Percentiles rank a stretch among this genome's conserved stretches.
Conservation (phyloP, 495 filamentous ascomycete species). For the Talaromyces stipitatus region DNA sequence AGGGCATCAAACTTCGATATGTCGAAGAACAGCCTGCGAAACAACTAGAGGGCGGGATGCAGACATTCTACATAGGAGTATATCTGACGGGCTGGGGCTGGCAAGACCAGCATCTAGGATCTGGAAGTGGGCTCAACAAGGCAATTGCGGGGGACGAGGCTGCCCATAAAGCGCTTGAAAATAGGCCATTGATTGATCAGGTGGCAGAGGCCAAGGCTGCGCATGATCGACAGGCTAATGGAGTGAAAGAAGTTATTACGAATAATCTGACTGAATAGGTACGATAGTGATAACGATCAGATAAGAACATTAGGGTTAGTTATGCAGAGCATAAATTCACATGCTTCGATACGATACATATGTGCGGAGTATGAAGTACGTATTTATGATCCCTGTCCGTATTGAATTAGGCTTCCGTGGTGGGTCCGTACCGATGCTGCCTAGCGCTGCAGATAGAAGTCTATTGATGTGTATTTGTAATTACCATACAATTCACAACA, state of each 20-base stretch:
- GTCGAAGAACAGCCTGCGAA: constrained; percentile 43
- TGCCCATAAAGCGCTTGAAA: constrained; percentile 55
- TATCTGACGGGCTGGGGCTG: constrained; percentile 71
- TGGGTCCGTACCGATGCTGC: constrained; percentile 1
- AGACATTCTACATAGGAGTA: constrained; percentile 60
- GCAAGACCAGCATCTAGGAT: constrained; percentile 53
- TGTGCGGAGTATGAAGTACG: not conserved
- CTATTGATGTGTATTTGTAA: not conserved
- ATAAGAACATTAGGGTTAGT: not conserved
- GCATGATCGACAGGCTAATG: constrained; percentile 10
- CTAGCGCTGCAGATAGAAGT: not conserved
- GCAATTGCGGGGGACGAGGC: constrained; percentile 66
- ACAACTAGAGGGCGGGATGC: constrained; percentile 48
- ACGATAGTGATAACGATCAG: not conserved
- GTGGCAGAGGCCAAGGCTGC: constrained; percentile 45
- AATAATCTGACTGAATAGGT: not conserved
- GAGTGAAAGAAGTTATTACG: not conserved
- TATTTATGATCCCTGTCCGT: not conserved
- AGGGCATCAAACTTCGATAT: constrained; percentile 60
- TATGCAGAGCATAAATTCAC: not conserved
- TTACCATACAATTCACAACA: not conserved
- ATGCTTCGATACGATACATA: not conserved
- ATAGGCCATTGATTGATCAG: constrained; percentile 48
- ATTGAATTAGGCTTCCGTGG: not conserved
- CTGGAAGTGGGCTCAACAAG: constrained; percentile 61